Percentiles rank a stretch among this genome's conserved stretches.
Conservation (phyloP, 2,329 filamentous ascomycete genomes). For the Pyricularia grisea region DNA sequence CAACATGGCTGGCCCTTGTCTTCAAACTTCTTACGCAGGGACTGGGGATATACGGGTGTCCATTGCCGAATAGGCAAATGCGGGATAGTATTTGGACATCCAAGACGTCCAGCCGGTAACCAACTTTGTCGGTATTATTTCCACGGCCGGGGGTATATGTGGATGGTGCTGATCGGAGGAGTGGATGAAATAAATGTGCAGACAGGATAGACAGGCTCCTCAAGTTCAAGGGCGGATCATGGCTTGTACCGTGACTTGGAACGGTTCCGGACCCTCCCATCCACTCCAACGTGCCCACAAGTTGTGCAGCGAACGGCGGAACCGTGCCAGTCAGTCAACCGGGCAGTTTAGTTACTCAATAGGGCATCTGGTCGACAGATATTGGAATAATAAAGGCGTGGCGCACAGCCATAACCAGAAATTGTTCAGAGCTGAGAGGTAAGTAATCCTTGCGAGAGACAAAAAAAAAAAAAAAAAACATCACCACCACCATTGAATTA, state of each 20-base stretch:
- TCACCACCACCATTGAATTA: not conserved
- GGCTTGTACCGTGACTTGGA: constrained; percentile 4
- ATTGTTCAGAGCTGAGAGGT: not conserved
- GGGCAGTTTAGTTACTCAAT: not conserved
- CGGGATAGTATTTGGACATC: not conserved
- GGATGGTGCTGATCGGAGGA: not conserved
- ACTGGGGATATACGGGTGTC: not conserved
- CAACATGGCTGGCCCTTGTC: not conserved
- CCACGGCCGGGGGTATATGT: constrained; percentile 3
- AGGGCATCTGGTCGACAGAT: too few relatives aligned
- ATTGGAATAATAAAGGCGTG: not conserved
- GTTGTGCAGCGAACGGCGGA: not conserved
- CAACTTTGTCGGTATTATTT: not conserved
- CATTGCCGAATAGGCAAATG: not conserved
- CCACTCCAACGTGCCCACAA: not conserved
- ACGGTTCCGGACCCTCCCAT: not conserved
- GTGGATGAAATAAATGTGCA: not conserved
- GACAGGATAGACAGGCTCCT: not conserved
- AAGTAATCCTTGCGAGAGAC: not conserved
- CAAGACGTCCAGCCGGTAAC: not conserved
- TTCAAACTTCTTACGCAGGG: not conserved
- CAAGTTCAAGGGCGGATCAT: not conserved
- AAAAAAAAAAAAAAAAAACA: too few relatives aligned
- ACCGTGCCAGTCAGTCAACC: not conserved
- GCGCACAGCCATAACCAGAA: not conserved